A percentile compares a stretch with the other conserved stretches of the same genome.
Evolutionary conservation across 768 basidiomycete species (phyloP).

Genomic region (Tylopilus cervinicoccineus): DNA sequence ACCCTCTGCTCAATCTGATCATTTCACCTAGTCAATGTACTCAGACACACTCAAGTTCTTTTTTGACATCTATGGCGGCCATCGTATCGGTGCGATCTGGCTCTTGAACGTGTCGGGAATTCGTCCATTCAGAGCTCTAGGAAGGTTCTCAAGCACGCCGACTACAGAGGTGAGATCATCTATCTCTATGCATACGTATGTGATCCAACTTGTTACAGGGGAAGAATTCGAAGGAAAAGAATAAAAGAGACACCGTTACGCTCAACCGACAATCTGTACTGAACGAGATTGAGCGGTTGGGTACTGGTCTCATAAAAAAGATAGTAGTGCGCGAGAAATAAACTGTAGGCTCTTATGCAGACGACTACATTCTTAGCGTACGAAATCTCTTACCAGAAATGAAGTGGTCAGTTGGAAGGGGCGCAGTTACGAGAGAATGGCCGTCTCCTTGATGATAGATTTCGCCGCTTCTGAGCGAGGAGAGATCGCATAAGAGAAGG

Average conservation of each 20-base stretch:
- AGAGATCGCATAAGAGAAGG: conserved; percentile 28
- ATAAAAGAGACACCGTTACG: conserved; percentile 53
- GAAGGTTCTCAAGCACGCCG: conserved; percentile 75
- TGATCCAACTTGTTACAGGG: conserved; percentile 15
- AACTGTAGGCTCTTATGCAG: not conserved
- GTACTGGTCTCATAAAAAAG: conserved; percentile 58
- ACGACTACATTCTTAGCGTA: not conserved
- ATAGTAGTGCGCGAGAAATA: conserved; percentile 27
- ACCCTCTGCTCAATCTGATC: conserved; percentile 1
- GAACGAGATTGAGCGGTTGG: conserved; percentile 74
- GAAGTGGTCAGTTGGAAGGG: not conserved
- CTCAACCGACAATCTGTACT: conserved; percentile 68
- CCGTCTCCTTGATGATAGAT: conserved; percentile 28
- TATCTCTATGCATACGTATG: not conserved
- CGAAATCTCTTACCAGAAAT: not conserved
- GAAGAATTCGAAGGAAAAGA: conserved; percentile 37
- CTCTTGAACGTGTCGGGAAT: conserved; percentile 59
- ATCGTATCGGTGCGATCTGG: conserved; percentile 81
- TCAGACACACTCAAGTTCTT: conserved; percentile 79
- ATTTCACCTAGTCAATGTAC: conserved; percentile 54
- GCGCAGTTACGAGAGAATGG: conserved; percentile 16
- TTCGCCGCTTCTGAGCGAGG: conserved; percentile 29
- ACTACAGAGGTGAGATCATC: conserved; percentile 27
- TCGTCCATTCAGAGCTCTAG: conserved; percentile 74
- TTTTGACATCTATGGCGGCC: conserved; percentile 77